phyloP scores from a whole-genome alignment of 768 basidiomycete genomes.

The Neoboletus magnificus region DNA sequence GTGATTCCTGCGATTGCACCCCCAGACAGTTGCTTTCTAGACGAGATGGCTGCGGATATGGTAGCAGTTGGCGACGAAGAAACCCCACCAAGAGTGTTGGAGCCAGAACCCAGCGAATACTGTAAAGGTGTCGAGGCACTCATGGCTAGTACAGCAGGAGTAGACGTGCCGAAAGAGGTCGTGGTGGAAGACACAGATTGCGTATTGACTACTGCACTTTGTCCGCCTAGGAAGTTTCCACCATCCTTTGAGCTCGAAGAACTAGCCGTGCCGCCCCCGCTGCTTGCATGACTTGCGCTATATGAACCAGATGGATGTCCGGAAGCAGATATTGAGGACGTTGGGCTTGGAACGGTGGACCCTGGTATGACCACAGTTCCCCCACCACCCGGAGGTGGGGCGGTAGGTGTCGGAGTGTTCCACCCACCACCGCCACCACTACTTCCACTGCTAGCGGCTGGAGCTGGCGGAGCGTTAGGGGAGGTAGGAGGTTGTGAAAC shows the following conservation, averaged over 20 bases:
- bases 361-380: background rate
- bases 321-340: background rate
- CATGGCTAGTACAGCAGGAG: background rate
- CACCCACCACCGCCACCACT: background rate
- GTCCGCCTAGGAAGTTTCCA: background rate
- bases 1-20: constrained; percentile 50
- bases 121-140: background rate
- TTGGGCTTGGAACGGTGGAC: background rate
- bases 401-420: background rate
- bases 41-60: constrained; percentile 5
- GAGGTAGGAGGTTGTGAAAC: constrained; percentile 1
- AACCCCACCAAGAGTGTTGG: constrained; percentile 9
- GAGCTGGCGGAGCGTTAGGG: constrained; percentile 1
- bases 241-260: background rate
- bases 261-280: background rate
- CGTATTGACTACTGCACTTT: background rate
- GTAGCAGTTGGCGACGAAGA: constrained; percentile 12
- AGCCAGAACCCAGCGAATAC: constrained; percentile 7
- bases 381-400: constrained; percentile 2
- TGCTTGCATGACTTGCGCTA: background rate
- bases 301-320: background rate
- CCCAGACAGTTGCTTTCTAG: constrained; percentile 34
- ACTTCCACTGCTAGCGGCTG: background rate
- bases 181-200: background rate
- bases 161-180: background rate